Evolutionary conservation across 495 filamentous ascomycete species (phyloP).

Genomic region (Cercophora newfieldiana): DNA sequence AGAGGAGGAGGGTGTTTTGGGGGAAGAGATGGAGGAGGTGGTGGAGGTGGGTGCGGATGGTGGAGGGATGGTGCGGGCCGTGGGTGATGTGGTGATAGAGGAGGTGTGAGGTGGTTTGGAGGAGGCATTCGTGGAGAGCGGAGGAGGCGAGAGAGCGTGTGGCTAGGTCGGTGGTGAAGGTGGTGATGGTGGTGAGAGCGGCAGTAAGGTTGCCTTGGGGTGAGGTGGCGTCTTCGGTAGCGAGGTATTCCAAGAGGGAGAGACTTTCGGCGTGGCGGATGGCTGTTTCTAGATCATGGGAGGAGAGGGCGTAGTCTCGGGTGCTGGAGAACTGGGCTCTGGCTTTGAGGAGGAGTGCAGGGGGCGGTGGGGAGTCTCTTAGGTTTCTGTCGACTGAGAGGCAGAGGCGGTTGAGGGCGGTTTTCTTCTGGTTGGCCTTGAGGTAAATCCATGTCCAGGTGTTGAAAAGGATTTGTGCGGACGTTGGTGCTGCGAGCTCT

Average conservation of each 20-base stretch:
- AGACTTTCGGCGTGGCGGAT: conserved; percentile 59
- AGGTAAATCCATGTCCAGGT: conserved; percentile 74
- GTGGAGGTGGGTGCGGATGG: conserved; percentile 60
- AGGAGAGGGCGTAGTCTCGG: conserved; percentile 58
- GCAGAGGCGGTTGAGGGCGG: conserved; percentile 33
- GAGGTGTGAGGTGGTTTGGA: conserved; percentile 68
- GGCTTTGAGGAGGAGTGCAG: conserved; percentile 55
- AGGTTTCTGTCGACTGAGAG: conserved; percentile 29
- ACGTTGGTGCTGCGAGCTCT: conserved; percentile 26
- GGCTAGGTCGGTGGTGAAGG: conserved; percentile 48
- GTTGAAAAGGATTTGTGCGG: conserved; percentile 61
- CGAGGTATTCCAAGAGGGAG: conserved; percentile 65
- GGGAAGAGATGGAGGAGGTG: conserved; percentile 66
- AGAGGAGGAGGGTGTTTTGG: conserved; percentile 74
- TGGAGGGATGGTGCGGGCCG: conserved; percentile 61
- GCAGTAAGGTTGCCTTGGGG: conserved; percentile 53
- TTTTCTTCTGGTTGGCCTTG: conserved; percentile 39
- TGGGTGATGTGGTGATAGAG: conserved; percentile 64
- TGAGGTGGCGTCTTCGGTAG: conserved; percentile 36
- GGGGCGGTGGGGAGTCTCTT: conserved; percentile 22
- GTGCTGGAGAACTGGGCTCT: conserved; percentile 56
- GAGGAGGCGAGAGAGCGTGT: conserved; percentile 47
- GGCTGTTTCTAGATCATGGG: conserved; percentile 44
- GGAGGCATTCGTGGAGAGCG: conserved; percentile 57
- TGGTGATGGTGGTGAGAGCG: conserved; percentile 44